Evolutionary conservation across 805 yeast species (phyloP), one percentile per base, ranked within the genome.

Genomic region (Sungouiella blattae): DNA sequence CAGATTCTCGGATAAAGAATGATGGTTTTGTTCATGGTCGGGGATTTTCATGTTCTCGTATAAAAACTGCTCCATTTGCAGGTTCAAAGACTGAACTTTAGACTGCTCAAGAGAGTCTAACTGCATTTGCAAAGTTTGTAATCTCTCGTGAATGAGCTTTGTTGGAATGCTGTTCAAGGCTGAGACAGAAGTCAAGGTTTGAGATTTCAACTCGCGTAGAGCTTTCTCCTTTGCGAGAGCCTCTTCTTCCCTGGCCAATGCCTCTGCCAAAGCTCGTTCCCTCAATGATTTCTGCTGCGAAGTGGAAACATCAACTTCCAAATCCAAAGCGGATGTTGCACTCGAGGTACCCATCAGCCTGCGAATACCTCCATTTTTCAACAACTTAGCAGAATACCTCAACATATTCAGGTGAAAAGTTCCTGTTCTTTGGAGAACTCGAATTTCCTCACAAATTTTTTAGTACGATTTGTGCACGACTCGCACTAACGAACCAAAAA

Each of bases 211-310:
- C 40, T 64, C 64, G 14, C 66, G 51, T 28, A 66, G 44, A 14
- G 57, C 53, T 38, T 62, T 62, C 26, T 62, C 59, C 33, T 45
- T 58, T 12, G 61, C 58, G 23, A 55, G 44, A n/a, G 59, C 62
- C 40, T 61, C 70, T 51, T 65, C 70, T 36, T 67, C 73, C 37
- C 55, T 52, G 6, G 71, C 70, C n/a, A 64, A 50, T 1, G 71
- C 70, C 39, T 64, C 70, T 2, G 69, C 67, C 29, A 67, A 41
- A n/a, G 66, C 68, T 37, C 47, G 54, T 40, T 67, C 71, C 44
- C 71, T 60, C 25, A 59, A 39, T 30, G 58, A 59, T 37, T 52
- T 58, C 37, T 58, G 64, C 3, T 26, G 24, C n/a, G 12, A 7
- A 6, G 26, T 17, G 22, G 22, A 9, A 20, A 9, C 9, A 20